Evolutionary conservation across 2,329 filamentous ascomycete genomes (phyloP).

Genomic region (Coniella vitis): DNA sequence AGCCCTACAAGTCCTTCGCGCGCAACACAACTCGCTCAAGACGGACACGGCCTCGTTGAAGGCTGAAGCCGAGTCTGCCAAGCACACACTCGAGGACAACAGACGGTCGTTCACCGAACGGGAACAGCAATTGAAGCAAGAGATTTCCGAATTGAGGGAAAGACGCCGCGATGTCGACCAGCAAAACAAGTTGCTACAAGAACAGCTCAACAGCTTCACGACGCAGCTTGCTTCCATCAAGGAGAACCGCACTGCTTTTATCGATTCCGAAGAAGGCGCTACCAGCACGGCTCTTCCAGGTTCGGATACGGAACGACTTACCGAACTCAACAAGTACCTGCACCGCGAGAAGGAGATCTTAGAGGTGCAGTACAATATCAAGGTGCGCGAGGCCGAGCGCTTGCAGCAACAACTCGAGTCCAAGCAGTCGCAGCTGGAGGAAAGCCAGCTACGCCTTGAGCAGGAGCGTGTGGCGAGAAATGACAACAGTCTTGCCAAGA

Average conservation of each 20-base stretch:
- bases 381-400: conserved; percentile 79
- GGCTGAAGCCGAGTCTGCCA: conserved; percentile 80
- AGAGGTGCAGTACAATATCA: conserved; percentile 91
- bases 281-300: conserved; percentile 46
- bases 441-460: conserved; percentile 79
- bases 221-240: conserved; percentile 74
- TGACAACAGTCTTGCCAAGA: conserved; percentile 66
- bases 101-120: conserved; percentile 85
- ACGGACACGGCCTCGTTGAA: conserved; percentile 68
- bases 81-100: conserved; percentile 68
- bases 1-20: conserved; percentile 68
- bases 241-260: conserved; percentile 57
- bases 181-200: conserved; percentile 85
- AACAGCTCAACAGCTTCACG: conserved; percentile 79
- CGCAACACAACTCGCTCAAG: conserved; percentile 76
- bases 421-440: conserved; percentile 79
- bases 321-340: conserved; percentile 86
- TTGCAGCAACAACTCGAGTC: conserved; percentile 88
- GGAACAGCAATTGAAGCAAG: conserved; percentile 72
- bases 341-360: conserved; percentile 96
- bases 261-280: conserved; percentile 46
- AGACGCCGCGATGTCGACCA: conserved; percentile 77
- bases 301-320: conserved; percentile 65
- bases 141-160: conserved; percentile 70
- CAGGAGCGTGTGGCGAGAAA: conserved; percentile 75